Base-by-base conservation (phyloP, 441 rosid genomes). In the Erodium texanum region DNA sequence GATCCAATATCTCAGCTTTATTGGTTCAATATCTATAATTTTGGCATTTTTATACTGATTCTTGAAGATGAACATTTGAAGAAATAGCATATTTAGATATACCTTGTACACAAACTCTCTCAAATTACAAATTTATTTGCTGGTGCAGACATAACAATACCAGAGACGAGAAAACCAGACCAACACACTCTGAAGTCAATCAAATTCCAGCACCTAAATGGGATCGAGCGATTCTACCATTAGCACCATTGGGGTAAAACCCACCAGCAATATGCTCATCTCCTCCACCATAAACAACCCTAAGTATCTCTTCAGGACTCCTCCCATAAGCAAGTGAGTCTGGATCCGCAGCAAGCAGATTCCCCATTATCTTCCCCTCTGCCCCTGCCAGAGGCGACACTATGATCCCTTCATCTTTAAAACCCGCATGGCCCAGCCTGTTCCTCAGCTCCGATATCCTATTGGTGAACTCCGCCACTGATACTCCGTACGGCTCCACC, bases 211-310 rank as follows among this genome's bases (percentile, higher is more conserved):
- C 20, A 3, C 64, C 34, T 73, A 87, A 66, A 72, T 84, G 67
- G 36, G 85, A 82, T 70, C 27, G 79, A 6, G 96, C 98, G 50
- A 92, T 86, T 0, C 67, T 68, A 3, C 97, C 97, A 68, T 82
- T 61, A 24, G 78, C 97, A 48, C 98, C 99, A 9, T 79, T 70
- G 0, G 98, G 98, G 66, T 75, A 88, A 77, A 87, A 92, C 2
- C 97, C 96, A 18, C 98, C 97, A 0, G 91, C 84, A 22, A 72
- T 48, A 66, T 66, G 67, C 65, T 86, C 96, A 62, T 89, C 76
- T 19, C 98, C 92, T 58, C 81, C 75, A 50, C 97, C 90, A 67
- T 88, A 88, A 3, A 88, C 91, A 69, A 88, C 84, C 70, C 96
- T 70, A 54, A 92, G 72, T 29, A 89, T 84, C 80, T 87, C 88